Base-by-base conservation (phyloP, 257 asterid species). In the Lycium ferocissimum region DNA sequence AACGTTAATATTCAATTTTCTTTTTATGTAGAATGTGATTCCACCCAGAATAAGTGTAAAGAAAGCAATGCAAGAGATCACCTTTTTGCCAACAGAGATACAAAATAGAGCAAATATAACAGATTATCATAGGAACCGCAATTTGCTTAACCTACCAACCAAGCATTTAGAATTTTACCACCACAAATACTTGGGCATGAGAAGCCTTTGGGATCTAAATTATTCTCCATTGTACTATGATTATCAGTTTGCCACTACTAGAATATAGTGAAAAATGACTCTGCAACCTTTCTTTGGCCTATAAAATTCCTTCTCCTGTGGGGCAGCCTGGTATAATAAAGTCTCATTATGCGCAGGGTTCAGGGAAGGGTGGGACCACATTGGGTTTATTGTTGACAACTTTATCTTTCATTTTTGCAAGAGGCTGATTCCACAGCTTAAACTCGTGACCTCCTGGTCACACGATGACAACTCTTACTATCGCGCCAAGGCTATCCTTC, bases 131-230 rank as follows among this genome's bases (percentile, higher is more conserved):
- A 70, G 14, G 78, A 70, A 17, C 53, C 40, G 53, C 22, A 38
- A 70, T 17, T 53, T 70, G 78, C 53, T 70, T 14, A 71, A 71
- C 56, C 79, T 40, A 71, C 79, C 56, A 71, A 56, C 79, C 15
- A 2, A 43, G 22, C 56, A 38, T 71, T 71, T 17, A 40, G 20
- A 71, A 40, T 71, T 40, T 71, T 35, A 71, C 56, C 35, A 18
- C 15, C 56, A 71, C 79, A 40, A 40, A 18, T 71, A 15, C 26
- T 71, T 71, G 79, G 56, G 17, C 37, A 40, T 9, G 79, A 71
- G 56, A 71, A 40, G 40, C 2, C 17, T 72, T 43, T n/a, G 18
- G 33, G 2, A 59, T 59, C 66, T 59, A 59, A 9, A n/a, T n/a
- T 72, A 4, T 71, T 38, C 56, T 12, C 15, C 54, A 9, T 71